Base-by-base conservation (phyloP, 2,329 filamentous ascomycete genomes). In the Rachicladosporium sp. region DNA sequence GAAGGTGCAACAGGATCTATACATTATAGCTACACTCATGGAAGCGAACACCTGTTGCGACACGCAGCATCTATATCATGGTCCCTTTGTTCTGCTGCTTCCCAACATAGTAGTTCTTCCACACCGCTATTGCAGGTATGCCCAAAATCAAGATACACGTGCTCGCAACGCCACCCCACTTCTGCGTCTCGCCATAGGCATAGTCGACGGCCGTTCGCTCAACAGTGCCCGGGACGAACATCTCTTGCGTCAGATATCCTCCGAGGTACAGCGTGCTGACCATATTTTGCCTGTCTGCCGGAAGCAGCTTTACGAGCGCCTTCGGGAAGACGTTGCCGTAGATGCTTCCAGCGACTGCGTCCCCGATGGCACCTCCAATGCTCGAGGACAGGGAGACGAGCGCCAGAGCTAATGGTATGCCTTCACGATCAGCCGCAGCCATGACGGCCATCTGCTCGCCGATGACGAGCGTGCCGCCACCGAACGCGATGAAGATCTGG, bases 401-500 rank as follows among this genome's bases (percentile, higher is more conserved):
- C 4, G 51, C 50, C 13, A 54, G 49, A 10, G 48, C 45, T 32
- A 48, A 43, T 3, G 51, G 45, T 13, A 54, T 47, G 35, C 50
- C 47, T 23, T 51, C 46, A 31, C 50, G 51, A 0, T 48, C 45
- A 3, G 41, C 42, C 1, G 70, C 73, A 1, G 74, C 71, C 60
- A 79, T 74, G 37, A 71, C 67, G 8, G 73, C 74, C 49, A 80
- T 67, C 52, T 81, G 71, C 33, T 73, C 66, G 35, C 67, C 68
- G 35, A 79, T 71, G 42, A 74, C 70, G 5, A 78, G 61, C 8
- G 68, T 68, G 40, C 65, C 66, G 10, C 69, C 69, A 10, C 63
- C 65, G 37, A 71, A 62, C 10, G 70, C 69, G 34, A 73, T 67
- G 42, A 74, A 63, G 36, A 73, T 64, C 48, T 73, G 69, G 39